Evolutionary conservation across 2,329 filamentous ascomycete species (phyloP).

Genomic region (Aspergillus tubingensis): DNA sequence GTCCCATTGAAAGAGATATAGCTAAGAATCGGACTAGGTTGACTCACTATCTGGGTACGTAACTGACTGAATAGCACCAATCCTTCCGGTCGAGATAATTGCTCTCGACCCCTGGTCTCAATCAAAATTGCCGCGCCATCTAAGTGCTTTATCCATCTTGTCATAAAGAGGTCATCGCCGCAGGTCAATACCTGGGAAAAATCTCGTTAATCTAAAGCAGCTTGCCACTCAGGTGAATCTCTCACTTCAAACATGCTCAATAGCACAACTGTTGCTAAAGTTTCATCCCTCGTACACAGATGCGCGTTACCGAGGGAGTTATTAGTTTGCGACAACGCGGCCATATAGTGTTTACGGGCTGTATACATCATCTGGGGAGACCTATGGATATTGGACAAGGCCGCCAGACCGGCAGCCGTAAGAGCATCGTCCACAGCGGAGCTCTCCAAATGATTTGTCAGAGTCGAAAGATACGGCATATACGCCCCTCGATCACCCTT

Average conservation of each 20-base stretch:
- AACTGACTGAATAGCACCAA: constrained; percentile 3
- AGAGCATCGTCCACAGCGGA: neutral
- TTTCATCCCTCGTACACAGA: constrained; percentile 2
- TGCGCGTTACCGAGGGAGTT: neutral
- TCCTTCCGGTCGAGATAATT: neutral
- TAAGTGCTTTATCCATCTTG: constrained; percentile 2
- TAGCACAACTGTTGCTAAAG: neutral
- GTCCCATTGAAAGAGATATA: neutral
- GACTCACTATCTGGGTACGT: neutral
- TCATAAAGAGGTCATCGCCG: neutral
- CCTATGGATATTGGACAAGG: constrained; percentile 1
- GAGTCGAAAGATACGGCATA: neutral
- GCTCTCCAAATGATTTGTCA: neutral
- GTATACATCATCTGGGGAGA: neutral
- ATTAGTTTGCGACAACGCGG: neutral
- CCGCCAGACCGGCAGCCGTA: neutral
- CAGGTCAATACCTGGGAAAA: neutral
- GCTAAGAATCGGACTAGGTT: neutral
- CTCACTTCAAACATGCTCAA: constrained; percentile 6
- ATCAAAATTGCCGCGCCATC: neutral
- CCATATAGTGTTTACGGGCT: neutral
- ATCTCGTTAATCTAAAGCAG: neutral
- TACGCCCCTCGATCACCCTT: neutral
- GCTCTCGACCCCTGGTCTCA: neutral
- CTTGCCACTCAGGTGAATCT: neutral